Conservation (phyloP, 2,329 filamentous ascomycete species). For the Cordyceps farinosa region DNA sequence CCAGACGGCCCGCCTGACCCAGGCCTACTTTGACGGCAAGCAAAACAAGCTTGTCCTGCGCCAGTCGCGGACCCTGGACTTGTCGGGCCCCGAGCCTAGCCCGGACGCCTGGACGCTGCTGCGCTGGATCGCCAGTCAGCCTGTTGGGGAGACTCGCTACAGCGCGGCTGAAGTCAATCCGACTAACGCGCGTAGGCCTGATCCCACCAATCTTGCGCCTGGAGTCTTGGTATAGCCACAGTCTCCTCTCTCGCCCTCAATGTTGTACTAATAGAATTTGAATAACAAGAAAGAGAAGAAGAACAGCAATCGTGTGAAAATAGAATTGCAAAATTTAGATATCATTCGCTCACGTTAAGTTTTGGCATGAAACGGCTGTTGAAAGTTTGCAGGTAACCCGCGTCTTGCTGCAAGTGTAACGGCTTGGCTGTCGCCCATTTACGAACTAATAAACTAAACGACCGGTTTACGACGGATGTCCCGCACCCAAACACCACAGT, state of each 20-base stretch:
- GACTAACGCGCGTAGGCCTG: neutral
- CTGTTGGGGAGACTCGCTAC: slow-evolving; percentile 4
- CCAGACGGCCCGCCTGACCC: slow-evolving; percentile 2
- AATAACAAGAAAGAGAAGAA: neutral
- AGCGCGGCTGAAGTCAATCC: neutral
- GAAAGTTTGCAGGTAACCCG: no score
- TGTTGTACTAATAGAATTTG: neutral
- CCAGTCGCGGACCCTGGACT: slow-evolving; percentile 6
- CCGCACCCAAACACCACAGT: neutral
- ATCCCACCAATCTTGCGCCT: neutral
- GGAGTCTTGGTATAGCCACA: neutral
- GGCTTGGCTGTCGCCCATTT: neutral
- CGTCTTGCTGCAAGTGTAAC: no score
- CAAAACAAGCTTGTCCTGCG: slow-evolving; percentile 5
- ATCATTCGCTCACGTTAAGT: no score
- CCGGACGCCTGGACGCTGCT: slow-evolving; percentile 1
- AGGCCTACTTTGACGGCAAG: slow-evolving; percentile 9
- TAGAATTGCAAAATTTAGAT: no score
- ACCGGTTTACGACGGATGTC: neutral
- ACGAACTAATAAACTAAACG: neutral
- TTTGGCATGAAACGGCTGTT: no score
- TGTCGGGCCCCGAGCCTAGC: neutral
- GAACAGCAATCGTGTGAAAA: neutral
- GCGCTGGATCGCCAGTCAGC: slow-evolving; percentile 6
- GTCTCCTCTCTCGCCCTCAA: neutral